Conservation (phyloP, 352 stramenopile species). For the Phytophthora pistaciae region DNA sequence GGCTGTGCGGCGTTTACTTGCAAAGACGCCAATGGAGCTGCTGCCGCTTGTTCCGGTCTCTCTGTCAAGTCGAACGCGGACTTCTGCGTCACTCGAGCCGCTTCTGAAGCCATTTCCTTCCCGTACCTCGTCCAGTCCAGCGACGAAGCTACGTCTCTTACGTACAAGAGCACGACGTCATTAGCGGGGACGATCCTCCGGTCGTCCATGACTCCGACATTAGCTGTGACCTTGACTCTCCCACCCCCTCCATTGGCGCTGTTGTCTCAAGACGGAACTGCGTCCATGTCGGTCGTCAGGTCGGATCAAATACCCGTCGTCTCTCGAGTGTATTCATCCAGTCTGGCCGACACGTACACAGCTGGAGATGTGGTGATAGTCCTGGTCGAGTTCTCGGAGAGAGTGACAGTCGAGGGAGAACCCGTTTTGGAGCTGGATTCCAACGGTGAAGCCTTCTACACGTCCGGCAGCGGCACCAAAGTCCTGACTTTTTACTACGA, state of each 20-base stretch:
- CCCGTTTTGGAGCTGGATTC: constrained; percentile 79
- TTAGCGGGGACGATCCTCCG: constrained; percentile 57
- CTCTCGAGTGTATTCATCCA: constrained; percentile 51
- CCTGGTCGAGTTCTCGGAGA: constrained; percentile 56
- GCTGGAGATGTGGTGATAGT: constrained; percentile 71
- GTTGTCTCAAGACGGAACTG: constrained; percentile 11
- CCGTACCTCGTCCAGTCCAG: constrained; percentile 59
- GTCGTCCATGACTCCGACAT: constrained; percentile 40
- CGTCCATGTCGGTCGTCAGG: constrained; percentile 45
- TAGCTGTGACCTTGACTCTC: constrained; percentile 42
- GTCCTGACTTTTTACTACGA: constrained; percentile 76
- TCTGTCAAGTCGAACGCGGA: constrained; percentile 56
- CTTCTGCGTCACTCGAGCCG: constrained; percentile 44
- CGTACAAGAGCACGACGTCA: constrained; percentile 36
- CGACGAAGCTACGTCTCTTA: constrained; percentile 40
- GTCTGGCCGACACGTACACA: constrained; percentile 59
- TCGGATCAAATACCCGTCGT: constrained; percentile 45
- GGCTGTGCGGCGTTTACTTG: constrained; percentile 63
- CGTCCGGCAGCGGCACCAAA: constrained; percentile 52
- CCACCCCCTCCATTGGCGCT: constrained; percentile 30
- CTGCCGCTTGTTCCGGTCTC: constrained; percentile 41
- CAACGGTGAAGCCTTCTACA: constrained; percentile 59
- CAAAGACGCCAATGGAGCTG: constrained; percentile 39
- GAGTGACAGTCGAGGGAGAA: constrained; percentile 58
- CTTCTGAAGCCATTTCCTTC: constrained; percentile 58